Conservation (phyloP, 306 rosid genomes). For the Hippophae gyantsensis region DNA sequence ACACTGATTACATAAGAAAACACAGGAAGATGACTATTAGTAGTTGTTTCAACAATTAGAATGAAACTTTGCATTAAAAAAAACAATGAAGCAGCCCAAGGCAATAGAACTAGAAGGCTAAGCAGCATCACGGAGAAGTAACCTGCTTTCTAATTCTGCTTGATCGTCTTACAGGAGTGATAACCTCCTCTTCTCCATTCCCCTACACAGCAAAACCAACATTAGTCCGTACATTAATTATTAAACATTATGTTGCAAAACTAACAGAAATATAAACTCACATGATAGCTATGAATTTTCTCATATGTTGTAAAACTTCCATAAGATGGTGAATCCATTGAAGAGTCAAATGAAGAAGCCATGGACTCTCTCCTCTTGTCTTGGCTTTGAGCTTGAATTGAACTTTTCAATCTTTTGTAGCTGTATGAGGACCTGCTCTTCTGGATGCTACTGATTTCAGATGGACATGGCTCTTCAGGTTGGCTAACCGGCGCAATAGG, state of each 20-base stretch:
- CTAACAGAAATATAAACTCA: slow-evolving; percentile 11
- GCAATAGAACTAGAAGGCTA: too few relatives aligned
- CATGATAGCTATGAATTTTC: slow-evolving; percentile 46
- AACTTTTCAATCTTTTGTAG: slow-evolving; percentile 10
- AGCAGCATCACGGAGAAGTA: slow-evolving; percentile 36
- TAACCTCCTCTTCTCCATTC: slow-evolving; percentile 35
- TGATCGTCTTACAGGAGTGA: slow-evolving; percentile 86
- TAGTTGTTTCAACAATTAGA: too few relatives aligned
- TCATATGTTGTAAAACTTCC: slow-evolving; percentile 80
- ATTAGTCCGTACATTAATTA: too few relatives aligned
- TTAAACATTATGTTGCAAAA: too few relatives aligned
- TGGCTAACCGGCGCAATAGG: slow-evolving; percentile 14
- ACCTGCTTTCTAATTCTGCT: slow-evolving; percentile 51
- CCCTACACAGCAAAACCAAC: slow-evolving; percentile 29
- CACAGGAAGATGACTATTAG: too few relatives aligned
- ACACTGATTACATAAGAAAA: too few relatives aligned
- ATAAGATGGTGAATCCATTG: slow-evolving; percentile 52
- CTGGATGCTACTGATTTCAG: slow-evolving; percentile 60
- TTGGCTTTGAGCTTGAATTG: slow-evolving; percentile 34
- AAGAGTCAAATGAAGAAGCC: slow-evolving; percentile 51
- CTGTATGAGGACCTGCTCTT: slow-evolving; percentile 23
- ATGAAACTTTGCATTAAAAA: too few relatives aligned
- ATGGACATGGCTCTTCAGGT: slow-evolving; percentile 46
- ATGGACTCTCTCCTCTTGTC: slow-evolving; percentile 73
- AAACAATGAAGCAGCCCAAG: too few relatives aligned